Base-by-base conservation (phyloP, 148 eudicot genomes). In the Hydrangea macrophylla region DNA sequence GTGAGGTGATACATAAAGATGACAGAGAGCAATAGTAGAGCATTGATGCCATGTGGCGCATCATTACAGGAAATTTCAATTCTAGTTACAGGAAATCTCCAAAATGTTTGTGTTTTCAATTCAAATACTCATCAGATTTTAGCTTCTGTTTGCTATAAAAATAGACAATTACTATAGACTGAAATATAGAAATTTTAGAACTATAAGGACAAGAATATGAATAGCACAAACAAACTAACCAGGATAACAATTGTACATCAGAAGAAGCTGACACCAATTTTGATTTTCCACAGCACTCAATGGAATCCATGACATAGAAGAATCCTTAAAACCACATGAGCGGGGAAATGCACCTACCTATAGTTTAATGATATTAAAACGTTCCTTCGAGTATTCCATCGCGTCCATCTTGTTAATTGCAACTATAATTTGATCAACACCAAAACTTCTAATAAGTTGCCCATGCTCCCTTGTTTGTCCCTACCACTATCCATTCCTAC, bases 381-480 rank as follows among this genome's bases (percentile, higher is more conserved):
- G 88, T 66, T 88, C 96, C 78, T 82, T 78, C 33, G 97, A 90
- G 81, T 94, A 90, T 58, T 71, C 82, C 73, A 90, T 97, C 27
- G 51, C 81, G 75, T 94, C 98, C 98, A 94, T 90, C 84, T 94
- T 94, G 72, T 94, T 94, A 24, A 94, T 74, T 30, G 92, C 85
- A 66, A 94, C 90, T 68, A 94, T 85, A 69, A 94, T 60, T 70
- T 88, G 98, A 54, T 94, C 98, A 61, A 85, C 97, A 32, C 98
- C 98, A 82, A 94, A 94, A 79, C 97, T 94, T 82, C 97, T 80
- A 63, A 94, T 84, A 66, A 94, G 90, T 75, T 88, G 97, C 24
- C 97, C 96, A 73, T 94, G 98, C 70, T 94, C 98, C 74, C 91
- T 84, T 63, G 98, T 88, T 75, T 94, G 98, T 58, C 98, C 97